Percentiles rank a stretch among this genome's conserved stretches.
Conservation (phyloP, 495 filamentous ascomycete genomes). For the Penicillium bialowiezense region DNA sequence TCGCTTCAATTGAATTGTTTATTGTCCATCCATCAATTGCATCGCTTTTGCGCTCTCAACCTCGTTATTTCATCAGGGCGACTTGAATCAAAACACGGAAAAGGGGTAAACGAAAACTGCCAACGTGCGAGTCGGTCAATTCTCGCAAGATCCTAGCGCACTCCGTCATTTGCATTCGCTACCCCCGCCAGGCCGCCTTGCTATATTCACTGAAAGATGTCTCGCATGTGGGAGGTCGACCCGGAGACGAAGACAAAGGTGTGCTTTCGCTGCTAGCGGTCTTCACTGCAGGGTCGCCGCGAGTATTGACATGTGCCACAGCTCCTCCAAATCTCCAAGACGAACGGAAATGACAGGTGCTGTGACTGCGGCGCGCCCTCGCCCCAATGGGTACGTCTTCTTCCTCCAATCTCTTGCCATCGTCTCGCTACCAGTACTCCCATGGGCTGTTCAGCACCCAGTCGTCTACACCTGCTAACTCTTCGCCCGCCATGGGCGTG, state of each 20-base stretch:
- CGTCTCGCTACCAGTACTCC: too few relatives aligned
- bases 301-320: slow-evolving; percentile 32
- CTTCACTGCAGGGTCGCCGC: background rate
- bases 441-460: too few relatives aligned
- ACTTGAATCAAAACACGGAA: background rate
- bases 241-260: slow-evolving; percentile 94
- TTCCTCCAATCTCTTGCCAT: background rate
- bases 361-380: slow-evolving; percentile 92
- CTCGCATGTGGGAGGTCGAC: slow-evolving; percentile 95
- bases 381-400: slow-evolving; percentile 74
- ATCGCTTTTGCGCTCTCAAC: background rate
- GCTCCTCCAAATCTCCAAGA: slow-evolving; percentile 86
- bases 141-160: background rate
- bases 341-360: slow-evolving; percentile 79
- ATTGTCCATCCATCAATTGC: too few relatives aligned
- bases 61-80: too few relatives aligned
- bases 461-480: background rate
- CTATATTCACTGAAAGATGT: slow-evolving; percentile 31
- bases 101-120: background rate
- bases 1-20: slow-evolving; percentile 11
- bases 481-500: background rate
- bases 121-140: background rate
- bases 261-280: slow-evolving; percentile 17
- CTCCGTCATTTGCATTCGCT: background rate
- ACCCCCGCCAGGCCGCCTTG: background rate